Evolutionary conservation across 352 stramenopile genomes (phyloP).

Genomic region (Globisporangium takayamanum): DNA sequence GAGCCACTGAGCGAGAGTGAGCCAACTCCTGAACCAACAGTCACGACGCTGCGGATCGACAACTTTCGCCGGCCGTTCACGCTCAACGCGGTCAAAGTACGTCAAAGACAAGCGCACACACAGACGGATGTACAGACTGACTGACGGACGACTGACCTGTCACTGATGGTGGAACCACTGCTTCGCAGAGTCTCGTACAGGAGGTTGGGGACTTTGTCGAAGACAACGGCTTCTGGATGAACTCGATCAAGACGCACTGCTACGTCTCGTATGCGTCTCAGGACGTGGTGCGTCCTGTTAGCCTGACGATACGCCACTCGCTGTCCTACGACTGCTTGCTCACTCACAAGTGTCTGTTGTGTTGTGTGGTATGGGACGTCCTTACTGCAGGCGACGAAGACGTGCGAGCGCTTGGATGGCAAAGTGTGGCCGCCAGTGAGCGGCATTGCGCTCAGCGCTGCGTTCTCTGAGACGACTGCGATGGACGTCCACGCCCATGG

Average conservation of each 20-base stretch:
- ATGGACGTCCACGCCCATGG: slow-evolving; percentile 41
- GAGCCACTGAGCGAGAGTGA: neutral
- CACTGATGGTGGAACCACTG: neutral
- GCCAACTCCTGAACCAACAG: neutral
- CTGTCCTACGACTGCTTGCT: neutral
- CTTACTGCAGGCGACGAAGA: slow-evolving; percentile 35
- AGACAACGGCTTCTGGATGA: slow-evolving; percentile 76
- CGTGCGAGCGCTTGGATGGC: slow-evolving; percentile 38
- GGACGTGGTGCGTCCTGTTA: slow-evolving; percentile 30
- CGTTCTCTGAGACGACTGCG: slow-evolving; percentile 33
- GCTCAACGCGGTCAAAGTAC: slow-evolving; percentile 64
- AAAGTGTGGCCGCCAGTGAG: slow-evolving; percentile 62
- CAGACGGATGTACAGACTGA: too few relatives aligned
- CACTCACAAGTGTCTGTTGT: neutral
- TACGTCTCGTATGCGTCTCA: slow-evolving; percentile 60
- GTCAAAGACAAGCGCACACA: too few relatives aligned
- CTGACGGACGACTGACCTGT: neutral
- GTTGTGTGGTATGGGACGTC: neutral
- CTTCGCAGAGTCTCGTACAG: slow-evolving; percentile 42
- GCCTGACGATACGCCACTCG: neutral
- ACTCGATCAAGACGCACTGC: slow-evolving; percentile 85
- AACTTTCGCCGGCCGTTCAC: slow-evolving; percentile 77
- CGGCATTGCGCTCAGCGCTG: slow-evolving; percentile 34
- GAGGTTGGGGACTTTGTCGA: slow-evolving; percentile 50
- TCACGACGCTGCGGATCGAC: slow-evolving; percentile 44